Base-by-base conservation (phyloP, 805 yeast genomes). In the Candida morakotiae region DNA sequence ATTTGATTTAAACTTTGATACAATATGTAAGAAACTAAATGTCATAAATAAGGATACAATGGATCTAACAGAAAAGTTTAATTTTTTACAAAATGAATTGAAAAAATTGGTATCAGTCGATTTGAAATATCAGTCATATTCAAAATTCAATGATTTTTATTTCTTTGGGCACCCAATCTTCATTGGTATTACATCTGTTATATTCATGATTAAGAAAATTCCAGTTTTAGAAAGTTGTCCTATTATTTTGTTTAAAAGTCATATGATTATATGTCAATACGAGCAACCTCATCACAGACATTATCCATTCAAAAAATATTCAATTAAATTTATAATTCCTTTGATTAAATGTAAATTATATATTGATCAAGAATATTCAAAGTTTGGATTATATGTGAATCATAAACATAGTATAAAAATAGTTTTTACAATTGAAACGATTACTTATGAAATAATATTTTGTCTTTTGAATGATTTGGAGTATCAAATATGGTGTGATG, bases 261-360 rank as follows among this genome's bases (percentile, higher is more conserved):
- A 76, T 49, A 48, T 78, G 19, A 44, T 79, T 1, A 40, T 74
- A 24, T 55, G 37, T 34, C 37, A 34, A 26, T 26, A 34, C 14
- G 66, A 29, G 41, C 44, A 9, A 34, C 25, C 4, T 17, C 28
- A 26, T 26, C 24, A 26, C 11, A 5, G 13, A 4, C 11, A 28
- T 18, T 18, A 16, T 17, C 31, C 31, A 18, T 28, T 17, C 18
- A 34, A 26, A 35, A 58, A 47, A 19, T 48, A 53, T 23, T 66
- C 57, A 4, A 61, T 75, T 5, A 58, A 55, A 11, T 73, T 77
- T 43, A 62, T 77, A 10, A 59, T 79, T 7, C 81, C 84, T 0
- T 52, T 77, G 22, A 45, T 68, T 5, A 57, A 53, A 25, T 49
- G 64, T 37, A 45, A 46, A 28, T 10, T 68, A 8, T 28, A 50